phyloP scores from a whole-genome alignment of 2,329 filamentous ascomycete species.

The Fusarium sp. region DNA sequence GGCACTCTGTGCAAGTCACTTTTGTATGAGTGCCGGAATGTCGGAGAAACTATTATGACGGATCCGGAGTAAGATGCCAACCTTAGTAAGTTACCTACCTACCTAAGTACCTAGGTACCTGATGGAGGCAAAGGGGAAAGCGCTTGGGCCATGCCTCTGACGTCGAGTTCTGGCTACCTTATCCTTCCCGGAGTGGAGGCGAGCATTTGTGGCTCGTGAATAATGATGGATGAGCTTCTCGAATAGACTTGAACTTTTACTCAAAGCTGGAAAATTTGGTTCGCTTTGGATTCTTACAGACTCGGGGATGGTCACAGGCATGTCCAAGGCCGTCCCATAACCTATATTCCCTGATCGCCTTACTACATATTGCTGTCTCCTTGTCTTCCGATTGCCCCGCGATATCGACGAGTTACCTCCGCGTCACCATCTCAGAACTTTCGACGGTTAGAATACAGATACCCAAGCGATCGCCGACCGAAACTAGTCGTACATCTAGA shows the following conservation, averaged over 20 bases:
- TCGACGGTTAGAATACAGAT: background rate
- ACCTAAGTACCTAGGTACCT: too few relatives aligned
- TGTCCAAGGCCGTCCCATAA: constrained; percentile 36
- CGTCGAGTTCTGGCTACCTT: constrained; percentile 28
- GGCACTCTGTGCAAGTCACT: background rate
- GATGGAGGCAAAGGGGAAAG: constrained; percentile 1
- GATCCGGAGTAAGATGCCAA: background rate
- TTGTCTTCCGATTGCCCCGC: constrained; percentile 26
- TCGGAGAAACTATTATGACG: constrained; percentile 37
- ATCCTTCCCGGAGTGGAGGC: constrained; percentile 5
- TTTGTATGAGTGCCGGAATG: background rate
- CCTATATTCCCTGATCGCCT: constrained; percentile 16
- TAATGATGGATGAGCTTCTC: constrained; percentile 32
- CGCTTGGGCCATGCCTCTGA: constrained; percentile 42
- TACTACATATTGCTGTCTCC: constrained; percentile 25
- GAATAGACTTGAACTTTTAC: constrained; percentile 5
- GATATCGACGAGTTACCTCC: constrained; percentile 17
- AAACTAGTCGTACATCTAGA: background rate
- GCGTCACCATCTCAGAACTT: constrained; percentile 6
- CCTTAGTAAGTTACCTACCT: too few relatives aligned
- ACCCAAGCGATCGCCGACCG: background rate
- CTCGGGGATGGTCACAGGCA: constrained; percentile 11
- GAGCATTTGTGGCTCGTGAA: constrained; percentile 32
- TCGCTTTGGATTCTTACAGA: constrained; percentile 1
- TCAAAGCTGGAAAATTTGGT: background rate